These are phyloP conservation scores for Fusarium protoensiforme DNA, from an alignment of 2,329 filamentous ascomycete species.

Conservation along the genomic window DNA sequence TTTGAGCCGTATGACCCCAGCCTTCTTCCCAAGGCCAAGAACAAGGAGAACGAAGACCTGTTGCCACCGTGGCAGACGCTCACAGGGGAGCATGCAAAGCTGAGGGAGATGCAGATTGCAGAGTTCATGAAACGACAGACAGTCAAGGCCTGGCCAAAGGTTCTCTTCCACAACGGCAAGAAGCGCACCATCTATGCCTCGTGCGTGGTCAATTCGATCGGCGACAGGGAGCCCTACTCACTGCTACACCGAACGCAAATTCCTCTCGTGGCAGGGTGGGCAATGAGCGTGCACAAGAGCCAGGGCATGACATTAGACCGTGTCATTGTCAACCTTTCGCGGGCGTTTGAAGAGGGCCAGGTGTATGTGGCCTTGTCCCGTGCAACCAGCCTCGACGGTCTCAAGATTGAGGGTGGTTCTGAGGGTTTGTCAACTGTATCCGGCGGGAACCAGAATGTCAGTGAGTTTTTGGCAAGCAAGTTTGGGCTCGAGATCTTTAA, in stretches of 20 bases:
- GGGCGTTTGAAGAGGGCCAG: constrained; percentile 67
- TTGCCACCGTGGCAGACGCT: neutral
- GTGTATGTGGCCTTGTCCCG: constrained; percentile 62
- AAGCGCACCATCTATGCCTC: constrained; percentile 60
- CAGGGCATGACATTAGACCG: constrained; percentile 72
- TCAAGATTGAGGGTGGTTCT: constrained; percentile 21
- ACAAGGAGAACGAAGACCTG: neutral
- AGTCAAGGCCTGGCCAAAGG: constrained; percentile 46
- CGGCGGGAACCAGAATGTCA: no score
- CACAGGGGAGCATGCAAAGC: neutral
- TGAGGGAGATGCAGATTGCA: constrained; percentile 12
- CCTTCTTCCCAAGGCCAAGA: neutral
- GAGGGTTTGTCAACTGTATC: neutral
- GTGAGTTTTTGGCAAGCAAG: no score
- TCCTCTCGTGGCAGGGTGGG: constrained; percentile 69
- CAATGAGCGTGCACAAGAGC: constrained; percentile 71
- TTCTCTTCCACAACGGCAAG: constrained; percentile 59
- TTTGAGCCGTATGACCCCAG: neutral
- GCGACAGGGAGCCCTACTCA: constrained; percentile 55
- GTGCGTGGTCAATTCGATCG: constrained; percentile 60
- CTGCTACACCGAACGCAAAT: constrained; percentile 68
- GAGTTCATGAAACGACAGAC: constrained; percentile 32
- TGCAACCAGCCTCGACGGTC: constrained; percentile 26
- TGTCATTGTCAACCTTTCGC: constrained; percentile 64
- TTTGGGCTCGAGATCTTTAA: no score